Conservation (phyloP, 768 basidiomycete genomes). For the Mycena epipterygia region DNA sequence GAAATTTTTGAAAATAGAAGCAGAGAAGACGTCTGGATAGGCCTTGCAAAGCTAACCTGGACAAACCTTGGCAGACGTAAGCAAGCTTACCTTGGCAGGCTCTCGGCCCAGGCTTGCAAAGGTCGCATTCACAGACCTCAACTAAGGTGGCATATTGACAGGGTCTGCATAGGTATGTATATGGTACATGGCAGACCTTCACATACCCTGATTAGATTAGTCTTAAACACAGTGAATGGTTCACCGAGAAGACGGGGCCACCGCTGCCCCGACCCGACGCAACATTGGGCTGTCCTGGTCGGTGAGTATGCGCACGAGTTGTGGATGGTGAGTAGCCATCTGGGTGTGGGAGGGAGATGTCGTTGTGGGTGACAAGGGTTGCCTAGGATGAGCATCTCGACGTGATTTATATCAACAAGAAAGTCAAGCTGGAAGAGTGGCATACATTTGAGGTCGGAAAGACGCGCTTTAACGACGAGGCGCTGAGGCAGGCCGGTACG, state of each 20-base stretch:
- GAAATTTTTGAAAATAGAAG: too few relatives aligned
- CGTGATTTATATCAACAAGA: slow-evolving; percentile 32
- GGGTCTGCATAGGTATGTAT: too few relatives aligned
- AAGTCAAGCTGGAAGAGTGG: slow-evolving; percentile 24
- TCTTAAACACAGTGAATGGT: too few relatives aligned
- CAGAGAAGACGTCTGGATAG: too few relatives aligned
- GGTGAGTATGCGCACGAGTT: slow-evolving; percentile 28
- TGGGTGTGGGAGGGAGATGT: background rate
- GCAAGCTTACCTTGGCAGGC: too few relatives aligned
- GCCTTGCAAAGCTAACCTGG: too few relatives aligned
- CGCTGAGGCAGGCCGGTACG: slow-evolving; percentile 21
- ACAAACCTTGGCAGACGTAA: too few relatives aligned
- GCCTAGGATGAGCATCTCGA: slow-evolving; percentile 20
- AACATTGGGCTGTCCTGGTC: slow-evolving; percentile 32
- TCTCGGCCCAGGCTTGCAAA: too few relatives aligned
- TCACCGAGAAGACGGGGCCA: slow-evolving; percentile 32
- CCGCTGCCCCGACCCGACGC: slow-evolving; percentile 27
- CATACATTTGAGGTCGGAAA: slow-evolving; percentile 27
- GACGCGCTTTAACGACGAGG: slow-evolving; percentile 32
- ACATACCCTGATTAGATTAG: too few relatives aligned
- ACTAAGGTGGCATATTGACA: too few relatives aligned
- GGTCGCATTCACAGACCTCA: too few relatives aligned
- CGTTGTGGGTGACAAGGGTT: background rate
- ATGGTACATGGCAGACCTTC: too few relatives aligned
- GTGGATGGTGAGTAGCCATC: slow-evolving; percentile 25